Conservation (phyloP, 1,284 basidiomycete species). For the Cryptococcus sp. region DNA sequence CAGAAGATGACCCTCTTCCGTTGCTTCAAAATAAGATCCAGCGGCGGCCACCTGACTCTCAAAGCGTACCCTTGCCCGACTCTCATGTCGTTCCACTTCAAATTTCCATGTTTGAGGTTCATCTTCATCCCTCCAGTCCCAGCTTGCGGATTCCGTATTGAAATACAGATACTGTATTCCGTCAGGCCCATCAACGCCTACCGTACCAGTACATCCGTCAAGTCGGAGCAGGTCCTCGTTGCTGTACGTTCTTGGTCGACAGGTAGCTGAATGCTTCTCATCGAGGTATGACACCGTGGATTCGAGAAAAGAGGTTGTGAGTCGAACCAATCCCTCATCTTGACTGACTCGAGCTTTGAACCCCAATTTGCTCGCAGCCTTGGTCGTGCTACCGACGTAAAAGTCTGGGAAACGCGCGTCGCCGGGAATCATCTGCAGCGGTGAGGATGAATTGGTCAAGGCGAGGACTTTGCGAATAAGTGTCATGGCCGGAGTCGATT, state of each 20-base stretch:
- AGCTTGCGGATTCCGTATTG: background rate
- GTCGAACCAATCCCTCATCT: constrained; percentile 29
- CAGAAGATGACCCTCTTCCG: constrained; percentile 7
- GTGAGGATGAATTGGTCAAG: constrained; percentile 36
- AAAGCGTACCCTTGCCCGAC: constrained; percentile 3
- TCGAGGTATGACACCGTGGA: constrained; percentile 17
- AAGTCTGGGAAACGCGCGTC: constrained; percentile 30
- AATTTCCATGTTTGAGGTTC: constrained; percentile 27
- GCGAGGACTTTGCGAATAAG: constrained; percentile 32
- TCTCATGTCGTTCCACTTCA: constrained; percentile 8
- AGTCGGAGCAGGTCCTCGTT: constrained; percentile 20
- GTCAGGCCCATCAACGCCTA: constrained; percentile 15
- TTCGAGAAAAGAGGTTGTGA: constrained; percentile 17
- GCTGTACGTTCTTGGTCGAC: constrained; percentile 1
- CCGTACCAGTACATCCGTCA: constrained; percentile 25
- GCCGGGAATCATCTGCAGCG: constrained; percentile 28
- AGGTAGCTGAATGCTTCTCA: constrained; percentile 4
- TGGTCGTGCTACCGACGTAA: constrained; percentile 26
- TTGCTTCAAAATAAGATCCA: constrained; percentile 5
- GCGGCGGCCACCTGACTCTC: background rate
- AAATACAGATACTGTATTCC: constrained; percentile 7
- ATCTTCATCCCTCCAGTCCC: constrained; percentile 27
- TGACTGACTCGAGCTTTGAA: constrained; percentile 24
- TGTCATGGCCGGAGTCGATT: constrained; percentile 20
- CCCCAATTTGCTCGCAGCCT: constrained; percentile 21